Conservation (phyloP, 352 stramenopile genomes). For the Pythium pyrilobum region DNA sequence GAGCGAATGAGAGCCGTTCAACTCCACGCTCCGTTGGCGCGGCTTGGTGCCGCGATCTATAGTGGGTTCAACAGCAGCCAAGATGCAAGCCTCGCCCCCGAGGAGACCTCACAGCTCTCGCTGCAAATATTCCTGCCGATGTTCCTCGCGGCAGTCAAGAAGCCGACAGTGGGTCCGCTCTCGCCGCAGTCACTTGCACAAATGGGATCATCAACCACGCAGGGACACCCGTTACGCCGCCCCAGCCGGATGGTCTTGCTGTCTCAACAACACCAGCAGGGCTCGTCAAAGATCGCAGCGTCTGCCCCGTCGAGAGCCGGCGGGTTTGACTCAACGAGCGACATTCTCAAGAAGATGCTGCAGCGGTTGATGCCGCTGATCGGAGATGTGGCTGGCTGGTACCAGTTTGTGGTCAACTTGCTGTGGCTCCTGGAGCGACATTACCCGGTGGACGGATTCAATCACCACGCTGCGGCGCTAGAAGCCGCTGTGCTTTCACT, state of each 20-base stretch:
- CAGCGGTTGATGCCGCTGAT: constrained; percentile 16
- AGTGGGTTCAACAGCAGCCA: constrained; percentile 30
- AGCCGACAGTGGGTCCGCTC: background rate
- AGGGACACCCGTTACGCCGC: background rate
- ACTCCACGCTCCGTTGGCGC: constrained; percentile 20
- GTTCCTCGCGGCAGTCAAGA: constrained; percentile 19
- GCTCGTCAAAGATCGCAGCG: background rate
- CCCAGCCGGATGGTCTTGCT: background rate
- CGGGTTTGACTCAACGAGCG: constrained; percentile 14
- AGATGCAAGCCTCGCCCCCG: background rate
- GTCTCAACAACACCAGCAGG: constrained; percentile 1
- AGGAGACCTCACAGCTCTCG: background rate
- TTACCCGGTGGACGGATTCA: background rate
- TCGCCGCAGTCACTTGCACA: background rate
- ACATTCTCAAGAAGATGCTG: constrained; percentile 20
- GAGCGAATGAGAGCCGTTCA: constrained; percentile 10
- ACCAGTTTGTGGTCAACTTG: constrained; percentile 15
- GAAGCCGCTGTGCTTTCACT: background rate
- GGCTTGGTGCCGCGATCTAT: constrained; percentile 33
- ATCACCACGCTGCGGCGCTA: background rate
- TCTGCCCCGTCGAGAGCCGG: background rate
- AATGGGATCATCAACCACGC: background rate
- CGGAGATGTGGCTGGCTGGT: constrained; percentile 12
- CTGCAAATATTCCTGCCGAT: constrained; percentile 23
- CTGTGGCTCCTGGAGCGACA: constrained; percentile 15